Evolutionary conservation across 1,139 yeast species (phyloP).

Genomic region (Waltiozyma sp.): DNA sequence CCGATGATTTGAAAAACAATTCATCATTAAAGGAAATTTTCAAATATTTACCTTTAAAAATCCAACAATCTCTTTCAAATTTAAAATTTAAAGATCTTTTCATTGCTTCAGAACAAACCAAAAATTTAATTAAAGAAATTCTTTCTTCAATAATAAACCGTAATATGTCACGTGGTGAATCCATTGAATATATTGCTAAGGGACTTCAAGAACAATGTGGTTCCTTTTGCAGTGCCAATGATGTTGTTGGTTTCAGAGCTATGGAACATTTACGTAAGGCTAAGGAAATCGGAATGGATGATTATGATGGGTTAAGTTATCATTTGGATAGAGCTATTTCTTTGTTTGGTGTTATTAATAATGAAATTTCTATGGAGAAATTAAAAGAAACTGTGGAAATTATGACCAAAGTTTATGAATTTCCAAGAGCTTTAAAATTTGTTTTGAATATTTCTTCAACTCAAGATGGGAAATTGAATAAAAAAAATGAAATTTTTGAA

Average conservation of each 20-base stretch:
- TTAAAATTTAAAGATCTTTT: slow-evolving; percentile 68
- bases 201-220: slow-evolving; percentile 90
- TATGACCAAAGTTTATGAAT: slow-evolving; percentile 68
- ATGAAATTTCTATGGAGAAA: slow-evolving; percentile 66
- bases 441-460: slow-evolving; percentile 66
- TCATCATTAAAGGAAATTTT: slow-evolving; percentile 62
- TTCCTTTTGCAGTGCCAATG: slow-evolving; percentile 88
- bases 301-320: slow-evolving; percentile 56
- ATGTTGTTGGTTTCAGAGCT: slow-evolving; percentile 88
- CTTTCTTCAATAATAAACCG: slow-evolving; percentile 82
- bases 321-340: slow-evolving; percentile 67
- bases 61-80: slow-evolving; percentile 57
- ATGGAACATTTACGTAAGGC: slow-evolving; percentile 86
- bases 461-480: slow-evolving; percentile 39
- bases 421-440: slow-evolving; percentile 79
- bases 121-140: slow-evolving; percentile 71
- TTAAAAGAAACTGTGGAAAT: slow-evolving; percentile 72
- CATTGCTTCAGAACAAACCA: slow-evolving; percentile 50
- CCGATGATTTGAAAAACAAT: too few relatives aligned
- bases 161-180: slow-evolving; percentile 83
- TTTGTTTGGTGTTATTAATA: slow-evolving; percentile 72
- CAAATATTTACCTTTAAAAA: slow-evolving; percentile 52
- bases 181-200: slow-evolving; percentile 82
- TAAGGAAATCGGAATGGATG: slow-evolving; percentile 59
- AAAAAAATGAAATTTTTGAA: slow-evolving; percentile 48